phyloP scores from a whole-genome alignment of 1,139 yeast species.

The Hyphopichia buzzinii region DNA sequence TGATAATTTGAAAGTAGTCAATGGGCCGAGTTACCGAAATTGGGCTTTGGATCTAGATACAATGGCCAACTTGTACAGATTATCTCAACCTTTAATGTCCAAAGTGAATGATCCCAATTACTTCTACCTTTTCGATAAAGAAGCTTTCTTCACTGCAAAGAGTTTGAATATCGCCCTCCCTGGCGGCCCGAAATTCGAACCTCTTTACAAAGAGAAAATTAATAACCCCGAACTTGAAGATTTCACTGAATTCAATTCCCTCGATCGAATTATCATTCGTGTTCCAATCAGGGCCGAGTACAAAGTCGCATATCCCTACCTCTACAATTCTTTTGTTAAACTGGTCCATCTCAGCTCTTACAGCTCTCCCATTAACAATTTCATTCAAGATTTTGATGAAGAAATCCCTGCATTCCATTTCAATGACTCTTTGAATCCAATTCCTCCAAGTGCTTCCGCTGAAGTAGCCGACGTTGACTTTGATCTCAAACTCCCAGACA shows the following conservation, averaged over 20 bases:
- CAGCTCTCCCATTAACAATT: slow-evolving; percentile 57
- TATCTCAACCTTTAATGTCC: slow-evolving; percentile 69
- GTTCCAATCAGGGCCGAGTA: slow-evolving; percentile 77
- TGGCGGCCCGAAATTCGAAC: slow-evolving; percentile 96
- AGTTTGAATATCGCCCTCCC: slow-evolving; percentile 85
- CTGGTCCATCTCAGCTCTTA: slow-evolving; percentile 61
- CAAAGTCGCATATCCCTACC: slow-evolving; percentile 78
- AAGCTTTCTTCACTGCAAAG: slow-evolving; percentile 84
- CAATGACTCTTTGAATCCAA: slow-evolving; percentile 56
- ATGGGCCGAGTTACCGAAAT: slow-evolving; percentile 72
- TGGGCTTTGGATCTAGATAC: slow-evolving; percentile 68
- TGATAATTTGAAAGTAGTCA: slow-evolving; percentile 52
- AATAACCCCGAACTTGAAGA: slow-evolving; percentile 68
- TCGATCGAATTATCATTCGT: slow-evolving; percentile 83
- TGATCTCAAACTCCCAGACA: slow-evolving; percentile 36
- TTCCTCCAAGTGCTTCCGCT: slow-evolving; percentile 31
- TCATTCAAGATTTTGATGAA: slow-evolving; percentile 40
- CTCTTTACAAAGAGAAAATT: slow-evolving; percentile 61
- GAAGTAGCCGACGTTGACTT: slow-evolving; percentile 25
- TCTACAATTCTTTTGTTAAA: slow-evolving; percentile 78
- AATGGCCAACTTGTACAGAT: slow-evolving; percentile 63
- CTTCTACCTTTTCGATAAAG: slow-evolving; percentile 68
- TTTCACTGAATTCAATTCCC: slow-evolving; percentile 83
- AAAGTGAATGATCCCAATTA: slow-evolving; percentile 57
- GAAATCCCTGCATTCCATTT: slow-evolving; percentile 58